phyloP scores from a whole-genome alignment of 139 green algal species.

The Chlorella ohadii region DNA sequence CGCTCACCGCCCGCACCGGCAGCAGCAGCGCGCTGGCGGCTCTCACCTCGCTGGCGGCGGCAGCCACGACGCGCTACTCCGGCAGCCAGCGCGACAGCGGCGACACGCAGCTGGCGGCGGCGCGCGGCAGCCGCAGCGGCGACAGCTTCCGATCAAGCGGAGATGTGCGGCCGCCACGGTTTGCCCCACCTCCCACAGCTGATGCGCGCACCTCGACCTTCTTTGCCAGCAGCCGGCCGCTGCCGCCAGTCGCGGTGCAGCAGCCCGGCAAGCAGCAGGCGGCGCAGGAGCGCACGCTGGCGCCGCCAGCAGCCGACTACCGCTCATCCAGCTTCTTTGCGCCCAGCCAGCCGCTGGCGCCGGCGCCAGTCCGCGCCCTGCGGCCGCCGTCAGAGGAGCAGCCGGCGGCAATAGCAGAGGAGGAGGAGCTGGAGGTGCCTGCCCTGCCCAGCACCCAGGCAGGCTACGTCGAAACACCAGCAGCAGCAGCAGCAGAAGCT shows the following conservation, averaged over 20 bases:
- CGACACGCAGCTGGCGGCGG: neutral
- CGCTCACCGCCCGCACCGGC: neutral
- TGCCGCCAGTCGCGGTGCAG: neutral
- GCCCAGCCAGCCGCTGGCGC: too few relatives aligned
- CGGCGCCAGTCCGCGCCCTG: too few relatives aligned
- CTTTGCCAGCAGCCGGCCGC: neutral
- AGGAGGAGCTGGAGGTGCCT: too few relatives aligned
- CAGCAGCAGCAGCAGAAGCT: too few relatives aligned
- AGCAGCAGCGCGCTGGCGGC: neutral
- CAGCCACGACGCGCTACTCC: neutral
- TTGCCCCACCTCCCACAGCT: neutral
- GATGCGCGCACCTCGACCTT: constrained; percentile 15
- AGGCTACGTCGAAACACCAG: too few relatives aligned
- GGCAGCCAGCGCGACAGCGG: neutral
- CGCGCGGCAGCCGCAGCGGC: neutral
- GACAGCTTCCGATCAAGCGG: neutral
- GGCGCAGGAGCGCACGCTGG: too few relatives aligned
- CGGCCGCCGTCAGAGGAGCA: too few relatives aligned
- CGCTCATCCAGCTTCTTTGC: too few relatives aligned
- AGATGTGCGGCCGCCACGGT: neutral
- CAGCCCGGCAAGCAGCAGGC: too few relatives aligned
- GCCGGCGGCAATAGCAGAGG: too few relatives aligned
- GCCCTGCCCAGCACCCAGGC: too few relatives aligned
- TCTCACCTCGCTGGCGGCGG: neutral
- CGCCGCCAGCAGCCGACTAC: too few relatives aligned